Evolutionary conservation across 2,329 filamentous ascomycete genomes (phyloP), one percentile per base, ranked within the genome.

Genomic region (Neofusicoccum umdonicola): DNA sequence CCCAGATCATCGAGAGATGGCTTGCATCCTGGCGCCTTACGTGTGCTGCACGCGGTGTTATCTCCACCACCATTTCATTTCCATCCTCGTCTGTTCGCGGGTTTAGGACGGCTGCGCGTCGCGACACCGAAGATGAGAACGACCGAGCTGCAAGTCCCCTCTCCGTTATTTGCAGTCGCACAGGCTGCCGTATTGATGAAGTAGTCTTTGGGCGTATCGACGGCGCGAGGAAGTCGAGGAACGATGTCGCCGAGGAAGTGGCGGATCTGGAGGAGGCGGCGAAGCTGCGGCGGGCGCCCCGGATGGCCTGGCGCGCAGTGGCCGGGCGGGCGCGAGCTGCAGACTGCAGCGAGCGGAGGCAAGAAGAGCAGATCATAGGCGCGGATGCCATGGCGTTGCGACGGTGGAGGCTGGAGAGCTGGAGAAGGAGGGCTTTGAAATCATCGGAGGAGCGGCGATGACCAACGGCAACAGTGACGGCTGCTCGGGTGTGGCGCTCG

Each of bases 71-170:
- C 88, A 97, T 92, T 19, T 89, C 86, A n/a, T 92, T 89, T 31
- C 94, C 94, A 63, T 93, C 87, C 37, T 96, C 91, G 74, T 95
- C 91, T 64, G 84, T 84, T 69, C 89, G 87, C 0, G 92, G 91
- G 74, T 98, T 97, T 15, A 82, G 78, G 63, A 84, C 81, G 6
- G 73, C 73, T 57, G 72, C 70, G 58, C 71, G 15, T 78, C 62
- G 62, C 19, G 62, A 41, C 9, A 31, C 12, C 15, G 48, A 45
- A 9, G 52, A 62, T 8, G 66, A 35, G 60, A 64, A 50, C 22
- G 37, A 2, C 4, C 63, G 51, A 12, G 17, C 27, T 35, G 12
- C 22, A 35, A 50, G 11, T 4, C 12, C 11, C 8, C 6, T 37
- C n/a, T 34, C 34, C 35, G 9, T 5, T 13, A 34, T 6, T 27